Percentiles rank a stretch among this genome's conserved stretches.
Evolutionary conservation across 805 yeast genomes (phyloP).

Genomic region (Brettanomyces bruxellensis): DNA sequence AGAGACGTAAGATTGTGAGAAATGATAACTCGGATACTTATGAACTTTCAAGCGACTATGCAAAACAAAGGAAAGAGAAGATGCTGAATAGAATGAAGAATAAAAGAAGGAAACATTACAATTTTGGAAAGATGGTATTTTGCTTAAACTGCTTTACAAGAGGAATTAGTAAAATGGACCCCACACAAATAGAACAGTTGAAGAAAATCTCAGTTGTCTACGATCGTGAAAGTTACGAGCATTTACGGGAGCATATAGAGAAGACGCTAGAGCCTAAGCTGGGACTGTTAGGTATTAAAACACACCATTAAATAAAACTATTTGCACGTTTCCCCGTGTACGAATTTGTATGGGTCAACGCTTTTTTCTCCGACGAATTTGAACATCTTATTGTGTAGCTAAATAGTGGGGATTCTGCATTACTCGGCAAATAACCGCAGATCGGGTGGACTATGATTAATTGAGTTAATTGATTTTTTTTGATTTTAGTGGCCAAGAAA

Average conservation of each 20-base stretch:
- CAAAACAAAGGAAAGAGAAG: conserved; percentile 2
- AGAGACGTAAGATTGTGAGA: conserved; percentile 21
- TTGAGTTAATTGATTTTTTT: too few relatives aligned
- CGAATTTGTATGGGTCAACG: too few relatives aligned
- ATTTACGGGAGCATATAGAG: conserved; percentile 3
- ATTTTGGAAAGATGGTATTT: conserved; percentile 18
- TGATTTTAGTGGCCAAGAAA: too few relatives aligned
- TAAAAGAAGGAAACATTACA: conserved; percentile 13
- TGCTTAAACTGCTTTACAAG: conserved; percentile 18
- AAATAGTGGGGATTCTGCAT: too few relatives aligned
- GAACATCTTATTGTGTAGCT: too few relatives aligned
- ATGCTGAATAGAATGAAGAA: conserved; percentile 13
- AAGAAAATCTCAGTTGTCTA: conserved; percentile 8
- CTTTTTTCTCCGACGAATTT: too few relatives aligned
- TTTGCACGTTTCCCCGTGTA: too few relatives aligned
- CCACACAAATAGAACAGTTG: conserved; percentile 10
- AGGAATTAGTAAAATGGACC: conserved; percentile 4
- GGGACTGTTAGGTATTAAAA: too few relatives aligned
- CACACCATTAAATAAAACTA: too few relatives aligned
- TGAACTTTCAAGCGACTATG: background rate
- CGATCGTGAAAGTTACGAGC: conserved; percentile 6
- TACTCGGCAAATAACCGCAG: too few relatives aligned
- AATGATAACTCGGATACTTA: background rate
- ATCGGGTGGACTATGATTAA: too few relatives aligned
- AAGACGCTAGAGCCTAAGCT: conserved; percentile 3